Evolutionary conservation across 805 yeast species (phyloP), one percentile per base, ranked within the genome.

Genomic region (Nakazawaea populi): DNA sequence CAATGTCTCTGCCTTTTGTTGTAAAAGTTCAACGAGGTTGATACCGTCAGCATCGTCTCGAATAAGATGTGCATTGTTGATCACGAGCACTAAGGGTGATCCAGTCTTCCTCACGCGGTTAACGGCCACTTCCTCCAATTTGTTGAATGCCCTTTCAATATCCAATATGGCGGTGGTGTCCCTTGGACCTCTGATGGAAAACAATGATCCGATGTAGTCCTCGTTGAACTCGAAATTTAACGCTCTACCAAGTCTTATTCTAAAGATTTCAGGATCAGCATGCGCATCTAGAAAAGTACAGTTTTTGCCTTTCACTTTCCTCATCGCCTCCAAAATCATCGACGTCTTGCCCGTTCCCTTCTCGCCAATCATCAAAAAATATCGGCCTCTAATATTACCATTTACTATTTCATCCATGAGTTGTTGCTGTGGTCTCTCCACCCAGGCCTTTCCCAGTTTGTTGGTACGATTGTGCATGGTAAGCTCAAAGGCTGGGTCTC

Each of bases 331-430:
- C 58, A 85, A 65, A 12, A 88, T 73, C 71, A 89, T 75, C 0
- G 92, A 83, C 0, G 90, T 83, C 61, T 87, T 87, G 2, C 96
- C 96, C 0, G 94, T 87, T 1, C 96, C 96, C 62, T 88, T 87
- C 62, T 87, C 96, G 32, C 96, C 96, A 40, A 88, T 77, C 9
- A 88, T 61, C 45, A 88, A 67, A 60, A 80, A 84, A 66, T 87
- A 88, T 14, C 92, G 64, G 0, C 96, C 95, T 5, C 66, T 66
- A 1, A 77, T 68, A n/a, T 74, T 65, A 1, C 96, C 96, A 7
- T 75, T 62, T 3, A 88, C 73, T 31, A 87, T 80, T 37, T 77
- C 80, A 65, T 88, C 88, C 34, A 87, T 62, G 7, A 81, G 60
- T 29, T 70, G 59, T 58, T 87, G 95, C 57, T 87, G 87, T 1